Base-by-base conservation (phyloP, 305 asterid species). In the Fraxinus sp. region DNA sequence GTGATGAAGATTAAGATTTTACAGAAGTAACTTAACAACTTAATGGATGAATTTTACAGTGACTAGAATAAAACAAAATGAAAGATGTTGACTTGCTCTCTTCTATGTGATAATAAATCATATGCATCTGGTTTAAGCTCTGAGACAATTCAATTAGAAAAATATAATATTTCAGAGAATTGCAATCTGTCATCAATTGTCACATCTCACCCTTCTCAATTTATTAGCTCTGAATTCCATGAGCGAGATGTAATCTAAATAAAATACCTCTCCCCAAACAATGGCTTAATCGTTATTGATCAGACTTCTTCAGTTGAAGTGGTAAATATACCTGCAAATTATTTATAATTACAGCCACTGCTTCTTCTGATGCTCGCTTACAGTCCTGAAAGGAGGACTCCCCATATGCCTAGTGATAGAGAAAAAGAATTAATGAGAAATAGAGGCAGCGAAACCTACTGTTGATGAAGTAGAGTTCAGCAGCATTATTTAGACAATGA, bases 381-480 rank as follows among this genome's bases (percentile, higher is more conserved):
- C 99, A 94, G 86, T 96, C 99, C 87, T 89, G 90, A 90, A 94
- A 96, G 14, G 99, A 96, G 79, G 99, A 93, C 86, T 93, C 98
- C 24, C 99, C 99, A 82, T 96, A 96, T 79, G 94, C 98, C 99
- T 96, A 83, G 71, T 66, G 82, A 83, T 57, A 77, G 74, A 75
- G 82, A 81, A 82, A 85, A 72, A 36, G 20, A 33, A 80, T 9
- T 39, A 55, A 64, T 77, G 78, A 85, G 83, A 73, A 80, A 76
- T 46, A 82, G 80, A 71, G 76, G 76, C n/a, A 32, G 43, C 1
- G 43, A 30, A 71, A 73, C 76, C 33, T 62, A 70, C 35, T 79
- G 41, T 80, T 79, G 82, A 81, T 75, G 83, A 41, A 68, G 62
- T 39, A 57, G 55, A 82, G 79, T 64, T 80, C 79, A 36, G 41